Conservation (phyloP, 1,284 basidiomycete genomes). For the Boletus putidus region DNA sequence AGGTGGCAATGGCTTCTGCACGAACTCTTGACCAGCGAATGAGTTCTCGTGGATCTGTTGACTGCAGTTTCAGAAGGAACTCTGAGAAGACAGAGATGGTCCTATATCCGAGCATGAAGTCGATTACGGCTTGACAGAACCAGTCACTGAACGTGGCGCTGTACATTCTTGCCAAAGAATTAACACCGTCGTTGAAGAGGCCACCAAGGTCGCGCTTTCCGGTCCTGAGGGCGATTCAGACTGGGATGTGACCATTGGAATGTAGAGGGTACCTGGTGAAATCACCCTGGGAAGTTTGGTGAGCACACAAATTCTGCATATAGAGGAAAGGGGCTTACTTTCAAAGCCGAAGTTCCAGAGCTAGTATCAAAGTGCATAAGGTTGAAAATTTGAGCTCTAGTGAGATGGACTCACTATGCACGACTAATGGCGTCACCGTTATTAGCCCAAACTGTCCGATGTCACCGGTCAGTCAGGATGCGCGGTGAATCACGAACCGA, state of each 20-base stretch:
- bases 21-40: slow-evolving; percentile 86
- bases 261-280: slow-evolving; percentile 67
- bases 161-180: slow-evolving; percentile 86
- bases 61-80: slow-evolving; percentile 82
- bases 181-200: slow-evolving; percentile 90
- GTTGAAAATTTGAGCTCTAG: background rate
- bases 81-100: slow-evolving; percentile 86
- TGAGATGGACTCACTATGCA: slow-evolving; percentile 68
- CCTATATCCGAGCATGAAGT: slow-evolving; percentile 88
- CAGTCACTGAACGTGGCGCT: slow-evolving; percentile 90
- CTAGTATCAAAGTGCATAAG: slow-evolving; percentile 40
- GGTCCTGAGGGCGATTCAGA: slow-evolving; percentile 53
- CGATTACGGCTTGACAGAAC: slow-evolving; percentile 94
- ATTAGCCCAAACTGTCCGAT: slow-evolving; percentile 83
- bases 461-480: slow-evolving; percentile 4
- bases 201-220: slow-evolving; percentile 92
- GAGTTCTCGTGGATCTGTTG: slow-evolving; percentile 86
- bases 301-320: slow-evolving; percentile 5
- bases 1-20: slow-evolving; percentile 86
- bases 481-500: background rate
- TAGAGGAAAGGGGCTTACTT: slow-evolving; percentile 47
- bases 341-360: slow-evolving; percentile 88
- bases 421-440: slow-evolving; percentile 89
- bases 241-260: background rate
- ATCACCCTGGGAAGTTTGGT: slow-evolving; percentile 64